phyloP scores from a whole-genome alignment of 73 alveolate genomes.

The Paramecium pentaurelia region DNA sequence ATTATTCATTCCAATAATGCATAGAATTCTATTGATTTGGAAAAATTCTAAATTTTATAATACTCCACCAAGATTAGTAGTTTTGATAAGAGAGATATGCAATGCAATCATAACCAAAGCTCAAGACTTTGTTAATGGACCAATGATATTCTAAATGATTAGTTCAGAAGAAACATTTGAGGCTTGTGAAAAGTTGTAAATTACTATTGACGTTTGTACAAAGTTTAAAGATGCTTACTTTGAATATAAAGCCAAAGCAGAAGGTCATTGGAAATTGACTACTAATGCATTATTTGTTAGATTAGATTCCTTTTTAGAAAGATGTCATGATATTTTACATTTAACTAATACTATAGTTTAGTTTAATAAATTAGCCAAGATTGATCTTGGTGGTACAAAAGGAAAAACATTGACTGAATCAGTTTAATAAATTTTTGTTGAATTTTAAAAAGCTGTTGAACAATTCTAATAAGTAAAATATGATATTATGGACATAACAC shows the following conservation, averaged over 20 bases:
- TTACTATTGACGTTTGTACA: conserved; percentile 91
- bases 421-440: conserved; percentile 92
- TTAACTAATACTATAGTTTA: conserved; percentile 97
- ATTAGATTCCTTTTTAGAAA: conserved; percentile 98
- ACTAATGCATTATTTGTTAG: conserved; percentile 99
- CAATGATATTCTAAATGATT: conserved; percentile 93
- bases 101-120: conserved; percentile 95
- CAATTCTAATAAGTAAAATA: conserved; percentile 93
- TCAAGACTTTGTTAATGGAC: conserved; percentile 91
- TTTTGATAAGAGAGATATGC: conserved; percentile 95
- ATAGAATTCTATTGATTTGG: conserved; percentile 98
- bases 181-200: conserved; percentile 93
- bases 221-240: conserved; percentile 97
- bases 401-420: conserved; percentile 99
- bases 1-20: conserved; percentile 98
- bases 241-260: conserved; percentile 91
- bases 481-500: conserved; percentile 98
- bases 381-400: conserved; percentile 99
- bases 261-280: conserved; percentile 96
- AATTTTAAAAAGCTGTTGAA: conserved; percentile 95
- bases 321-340: conserved; percentile 99
- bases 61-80: conserved; percentile 96
- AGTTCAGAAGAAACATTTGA: conserved; percentile 96
- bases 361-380: conserved; percentile 95
- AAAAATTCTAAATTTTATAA: conserved; percentile 91